Base-by-base conservation (phyloP, 2,329 filamentous ascomycete genomes). In the Colletotrichum lentis region DNA sequence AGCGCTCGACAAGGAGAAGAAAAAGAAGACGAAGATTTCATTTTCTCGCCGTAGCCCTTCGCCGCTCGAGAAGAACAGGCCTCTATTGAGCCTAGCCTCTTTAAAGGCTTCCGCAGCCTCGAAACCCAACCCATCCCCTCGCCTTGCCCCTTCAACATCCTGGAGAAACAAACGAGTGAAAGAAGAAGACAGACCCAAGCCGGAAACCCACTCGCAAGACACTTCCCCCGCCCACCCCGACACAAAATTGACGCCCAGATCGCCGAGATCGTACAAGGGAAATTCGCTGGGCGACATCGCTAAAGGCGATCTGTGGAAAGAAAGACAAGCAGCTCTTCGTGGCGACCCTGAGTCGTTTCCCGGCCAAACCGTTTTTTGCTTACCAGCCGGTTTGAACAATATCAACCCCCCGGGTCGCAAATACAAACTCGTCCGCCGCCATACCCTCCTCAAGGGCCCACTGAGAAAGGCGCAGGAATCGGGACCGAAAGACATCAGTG, bases 271-370 rank as follows among this genome's bases (percentile, higher is more conserved):
- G n/a, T 37, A 44, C n/a, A 22, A 4, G 27, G 8, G 8, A 7
- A 31, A 2, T 8, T 31, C 27, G 27, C 27, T 31, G 27, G 8
- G 7, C 27, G 7, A 31, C 27, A 31, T 31, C 27, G 8, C 7
- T 31, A 7, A 31, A 31, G 7, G 7, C 27, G 27, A 31, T 10
- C 27, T 31, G 27, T 31, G n/a, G 44, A 31, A 11, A 35, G n/a
- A 18, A 14, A 16, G 31, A 2, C 14, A 16, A 12, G 16, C 11
- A 16, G 20, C 27, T 10, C 8, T 64, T 12, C 20, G 46, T 5
- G 63, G 63, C 43, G 50, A 66, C 12, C 63, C 57, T 24, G 3
- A 12, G 24, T 47, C 27, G 1, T 67, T 67, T 24, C 37, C 44
- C 20, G 47, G 54, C 54, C 35, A 55, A 24, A 20, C 18, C 10